Evolutionary conservation across 345 rosid species (phyloP).

Genomic region (Citrus cavaleriei): DNA sequence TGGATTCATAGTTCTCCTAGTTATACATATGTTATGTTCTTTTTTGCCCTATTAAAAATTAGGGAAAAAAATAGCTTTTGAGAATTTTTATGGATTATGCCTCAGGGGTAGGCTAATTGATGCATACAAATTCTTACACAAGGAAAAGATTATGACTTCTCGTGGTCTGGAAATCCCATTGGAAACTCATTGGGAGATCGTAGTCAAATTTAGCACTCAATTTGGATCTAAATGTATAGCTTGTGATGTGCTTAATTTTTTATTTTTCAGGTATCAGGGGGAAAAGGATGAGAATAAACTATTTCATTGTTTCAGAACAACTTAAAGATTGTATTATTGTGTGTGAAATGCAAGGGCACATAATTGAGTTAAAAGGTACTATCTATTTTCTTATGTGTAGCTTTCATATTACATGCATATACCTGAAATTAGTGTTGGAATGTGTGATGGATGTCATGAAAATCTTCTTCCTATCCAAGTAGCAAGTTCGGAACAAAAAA

Average conservation of each 20-base stretch:
- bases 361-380: slow-evolving; percentile 77
- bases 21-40: neutral
- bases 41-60: neutral
- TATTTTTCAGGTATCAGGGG: slow-evolving; percentile 68
- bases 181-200: slow-evolving; percentile 61
- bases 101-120: slow-evolving; percentile 79
- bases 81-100: slow-evolving; percentile 17
- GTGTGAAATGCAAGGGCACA: slow-evolving; percentile 75
- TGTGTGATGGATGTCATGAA: neutral
- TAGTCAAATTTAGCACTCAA: neutral
- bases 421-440: neutral
- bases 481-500: neutral
- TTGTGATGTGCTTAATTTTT: slow-evolving; percentile 11
- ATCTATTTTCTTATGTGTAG: neutral
- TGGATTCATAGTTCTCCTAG: neutral
- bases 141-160: slow-evolving; percentile 81
- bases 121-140: slow-evolving; percentile 76
- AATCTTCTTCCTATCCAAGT: neutral
- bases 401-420: neutral
- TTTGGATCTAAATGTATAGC: neutral
- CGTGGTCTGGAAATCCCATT: slow-evolving; percentile 86
- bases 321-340: slow-evolving; percentile 54
- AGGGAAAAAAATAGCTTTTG: neutral
- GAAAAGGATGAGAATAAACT: slow-evolving; percentile 87
- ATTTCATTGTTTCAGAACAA: slow-evolving; percentile 73